Base-by-base conservation (phyloP, 2,329 filamentous ascomycete genomes). In the Aspergillus unguis region DNA sequence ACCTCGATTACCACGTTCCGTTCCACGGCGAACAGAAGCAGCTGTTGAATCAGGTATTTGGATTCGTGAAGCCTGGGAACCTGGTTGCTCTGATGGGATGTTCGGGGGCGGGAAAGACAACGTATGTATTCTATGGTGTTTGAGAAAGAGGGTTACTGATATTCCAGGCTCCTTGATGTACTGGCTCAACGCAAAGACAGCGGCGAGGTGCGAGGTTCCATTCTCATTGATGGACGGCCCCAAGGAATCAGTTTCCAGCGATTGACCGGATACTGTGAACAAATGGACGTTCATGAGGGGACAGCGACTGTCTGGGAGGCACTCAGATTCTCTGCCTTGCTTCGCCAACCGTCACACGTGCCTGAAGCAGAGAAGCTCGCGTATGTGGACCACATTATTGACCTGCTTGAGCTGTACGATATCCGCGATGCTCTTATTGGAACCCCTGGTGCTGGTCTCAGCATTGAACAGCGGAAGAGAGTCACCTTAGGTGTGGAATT, bases 51-150 rank as follows among this genome's bases (percentile, higher is more conserved):
- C 77, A 85, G 42, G 79, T 87, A 1, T 79, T 82, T 60, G 90
- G 85, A 2, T 92, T 84, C 57, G 87, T 90, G 44, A 83, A 86
- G 57, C 87, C 88, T 0, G 88, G 88, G 10, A 83, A 85, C 63
- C 76, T 92, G 11, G 90, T 87, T 0, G 87, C 88, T 1, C 75
- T 92, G 1, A 92, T 92, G 88, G 88, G 88, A 42, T 87, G 89
- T 2, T 90, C 87, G 5, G 90, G 91, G 48, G 91, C 91, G 0
- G 74, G 74, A 36, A 77, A 77, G 52, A 77, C 74, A 10, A 77
- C 74, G 40, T 67, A 52, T 46, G 64, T 60, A n/a, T 37, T 38
- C 5, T 11, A 33, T 33, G 8, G 8, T 3, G 1, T 17, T 17
- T 17, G 17, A 17, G 17, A 17, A 17, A 28, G 8, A 35, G 41